These are phyloP conservation scores for Puya raimondii DNA, from an alignment of 176 grass and related monocot genomes.

Conservation along the genomic window DNA sequence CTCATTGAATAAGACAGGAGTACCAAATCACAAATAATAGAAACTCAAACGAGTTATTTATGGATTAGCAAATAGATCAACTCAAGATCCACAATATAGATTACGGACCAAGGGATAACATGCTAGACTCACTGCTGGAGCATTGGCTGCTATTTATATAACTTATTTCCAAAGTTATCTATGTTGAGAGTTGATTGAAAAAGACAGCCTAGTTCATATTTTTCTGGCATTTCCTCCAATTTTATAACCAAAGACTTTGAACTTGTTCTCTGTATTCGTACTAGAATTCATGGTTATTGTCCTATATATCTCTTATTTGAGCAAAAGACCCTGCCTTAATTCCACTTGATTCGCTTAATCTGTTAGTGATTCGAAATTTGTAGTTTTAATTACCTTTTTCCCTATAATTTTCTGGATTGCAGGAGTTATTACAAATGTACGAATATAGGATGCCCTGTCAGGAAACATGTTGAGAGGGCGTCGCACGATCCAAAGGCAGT, in stretches of 20 bases:
- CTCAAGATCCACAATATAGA: no score
- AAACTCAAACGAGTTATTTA: no score
- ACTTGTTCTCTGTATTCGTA: neutral
- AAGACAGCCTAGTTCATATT: neutral
- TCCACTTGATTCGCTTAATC: neutral
- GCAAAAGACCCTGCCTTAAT: neutral
- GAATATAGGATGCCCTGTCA: slow-evolving; percentile 80
- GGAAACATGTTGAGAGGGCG: slow-evolving; percentile 98
- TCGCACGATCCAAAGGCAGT: slow-evolving; percentile 98
- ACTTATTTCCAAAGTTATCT: neutral
- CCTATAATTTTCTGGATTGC: slow-evolving; percentile 6
- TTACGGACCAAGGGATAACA: no score
- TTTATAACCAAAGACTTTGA: neutral
- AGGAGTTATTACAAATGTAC: slow-evolving; percentile 99
- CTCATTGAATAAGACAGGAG: no score
- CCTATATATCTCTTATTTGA: neutral
- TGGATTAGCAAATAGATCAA: no score
- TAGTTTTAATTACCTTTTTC: neutral
- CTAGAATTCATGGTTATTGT: neutral
- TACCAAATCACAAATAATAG: no score
- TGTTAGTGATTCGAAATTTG: neutral
- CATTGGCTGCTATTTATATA: no score
- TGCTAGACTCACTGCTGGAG: no score
- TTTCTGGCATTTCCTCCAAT: no score
- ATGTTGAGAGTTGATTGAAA: neutral